phyloP scores from a whole-genome alignment of 805 yeast species.

The Lipomyces kockii region DNA sequence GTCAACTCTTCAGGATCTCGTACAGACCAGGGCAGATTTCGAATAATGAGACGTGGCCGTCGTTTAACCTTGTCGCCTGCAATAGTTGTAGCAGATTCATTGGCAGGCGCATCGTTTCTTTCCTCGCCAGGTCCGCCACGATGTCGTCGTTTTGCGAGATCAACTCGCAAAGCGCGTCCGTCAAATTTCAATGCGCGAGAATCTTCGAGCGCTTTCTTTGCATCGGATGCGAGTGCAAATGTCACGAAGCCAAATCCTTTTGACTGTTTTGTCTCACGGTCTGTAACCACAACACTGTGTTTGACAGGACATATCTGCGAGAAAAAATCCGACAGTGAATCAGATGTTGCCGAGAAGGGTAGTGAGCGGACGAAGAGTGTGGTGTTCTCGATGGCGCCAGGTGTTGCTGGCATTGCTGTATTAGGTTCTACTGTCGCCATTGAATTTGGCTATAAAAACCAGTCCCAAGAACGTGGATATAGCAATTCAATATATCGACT shows the following conservation, averaged over 20 bases:
- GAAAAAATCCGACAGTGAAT: constrained; percentile 79
- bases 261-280: constrained; percentile 68
- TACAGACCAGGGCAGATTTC: constrained; percentile 96
- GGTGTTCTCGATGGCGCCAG: constrained; percentile 27
- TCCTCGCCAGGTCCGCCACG: constrained; percentile 50
- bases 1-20: constrained; percentile 74
- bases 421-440: background rate
- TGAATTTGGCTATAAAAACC: background rate
- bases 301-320: constrained; percentile 93
- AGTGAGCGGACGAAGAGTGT: constrained; percentile 86
- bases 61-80: constrained; percentile 62
- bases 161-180: constrained; percentile 71
- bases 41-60: constrained; percentile 80
- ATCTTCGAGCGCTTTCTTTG: constrained; percentile 70
- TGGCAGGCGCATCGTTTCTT: constrained; percentile 20
- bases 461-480: background rate
- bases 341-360: constrained; percentile 80
- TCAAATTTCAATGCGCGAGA: constrained; percentile 62
- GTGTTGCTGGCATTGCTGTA: background rate
- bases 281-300: constrained; percentile 90
- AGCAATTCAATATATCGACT: background rate
- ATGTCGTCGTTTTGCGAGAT: constrained; percentile 90
- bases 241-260: constrained; percentile 97
- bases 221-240: constrained; percentile 83
- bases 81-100: constrained; percentile 20